Evolutionary conservation across 345 rosid genomes (phyloP).

Genomic region (Populus ilicifolia): DNA sequence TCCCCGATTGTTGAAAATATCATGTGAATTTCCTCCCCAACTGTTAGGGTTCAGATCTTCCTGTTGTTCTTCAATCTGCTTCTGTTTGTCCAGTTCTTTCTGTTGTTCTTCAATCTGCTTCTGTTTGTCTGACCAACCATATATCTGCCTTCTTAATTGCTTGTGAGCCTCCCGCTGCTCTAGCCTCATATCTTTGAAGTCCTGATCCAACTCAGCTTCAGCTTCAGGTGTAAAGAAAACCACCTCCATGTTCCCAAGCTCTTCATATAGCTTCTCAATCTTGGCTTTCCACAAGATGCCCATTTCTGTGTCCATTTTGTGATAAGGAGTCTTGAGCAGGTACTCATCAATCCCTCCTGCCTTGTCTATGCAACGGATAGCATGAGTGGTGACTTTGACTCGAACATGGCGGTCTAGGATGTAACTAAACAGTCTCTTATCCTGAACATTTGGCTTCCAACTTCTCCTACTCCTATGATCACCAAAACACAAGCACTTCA

Average conservation of each 20-base stretch:
- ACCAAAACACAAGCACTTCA: constrained; percentile 10
- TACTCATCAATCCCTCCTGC: constrained; percentile 98
- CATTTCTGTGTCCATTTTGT: constrained; percentile 90
- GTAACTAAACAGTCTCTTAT: constrained; percentile 88
- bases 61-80: constrained; percentile 14
- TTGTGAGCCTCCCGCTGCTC: constrained; percentile 59
- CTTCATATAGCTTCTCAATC: constrained; percentile 81
- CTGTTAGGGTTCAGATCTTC: not conserved
- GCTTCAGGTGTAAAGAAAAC: constrained; percentile 71
- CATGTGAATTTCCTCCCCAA: constrained; percentile 6
- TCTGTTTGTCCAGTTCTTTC: constrained; percentile 11
- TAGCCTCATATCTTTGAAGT: constrained; percentile 67
- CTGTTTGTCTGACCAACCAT: constrained; percentile 26
- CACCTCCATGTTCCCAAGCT: constrained; percentile 71
- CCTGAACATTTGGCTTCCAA: constrained; percentile 95
- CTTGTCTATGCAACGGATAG: constrained; percentile 95
- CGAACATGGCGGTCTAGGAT: constrained; percentile 81
- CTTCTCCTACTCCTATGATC: constrained; percentile 60
- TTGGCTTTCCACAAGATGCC: constrained; percentile 90
- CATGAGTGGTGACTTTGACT: constrained; percentile 86
- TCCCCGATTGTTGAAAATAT: constrained; percentile 12
- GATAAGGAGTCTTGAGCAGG: constrained; percentile 85
- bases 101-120: constrained; percentile 16
- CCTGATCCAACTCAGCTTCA: constrained; percentile 71
- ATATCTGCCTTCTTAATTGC: constrained; percentile 57